Conservation (phyloP, 441 rosid genomes). For the Eruca vesicaria region DNA sequence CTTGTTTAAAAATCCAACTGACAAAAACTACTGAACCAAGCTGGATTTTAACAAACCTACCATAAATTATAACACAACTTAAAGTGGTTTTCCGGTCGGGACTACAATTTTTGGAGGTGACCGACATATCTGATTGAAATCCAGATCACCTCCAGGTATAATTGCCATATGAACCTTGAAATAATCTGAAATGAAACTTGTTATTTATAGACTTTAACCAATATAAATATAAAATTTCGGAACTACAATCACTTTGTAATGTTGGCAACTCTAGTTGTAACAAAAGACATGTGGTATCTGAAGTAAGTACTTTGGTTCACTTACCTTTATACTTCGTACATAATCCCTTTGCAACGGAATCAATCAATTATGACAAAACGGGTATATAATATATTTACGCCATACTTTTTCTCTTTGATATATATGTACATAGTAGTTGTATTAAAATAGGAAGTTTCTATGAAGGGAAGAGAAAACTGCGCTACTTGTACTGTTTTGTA, state of each 20-base stretch:
- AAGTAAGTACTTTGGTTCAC: constrained; percentile 28
- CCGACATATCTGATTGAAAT: background rate
- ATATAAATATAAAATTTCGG: too few relatives aligned
- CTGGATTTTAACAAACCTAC: background rate
- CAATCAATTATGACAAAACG: constrained; percentile 9
- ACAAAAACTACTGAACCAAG: background rate
- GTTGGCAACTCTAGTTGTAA: too few relatives aligned
- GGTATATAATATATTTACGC: constrained; percentile 4
- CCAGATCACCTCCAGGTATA: background rate
- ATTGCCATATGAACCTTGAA: background rate
- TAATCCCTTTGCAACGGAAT: constrained; percentile 19
- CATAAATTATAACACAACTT: background rate
- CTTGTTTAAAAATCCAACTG: background rate
- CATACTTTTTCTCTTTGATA: background rate
- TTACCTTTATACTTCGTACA: too few relatives aligned
- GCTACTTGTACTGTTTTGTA: constrained; percentile 5
- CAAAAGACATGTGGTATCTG: too few relatives aligned
- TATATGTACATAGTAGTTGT: background rate
- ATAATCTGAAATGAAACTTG: background rate
- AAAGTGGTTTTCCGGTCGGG: background rate
- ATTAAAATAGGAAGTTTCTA: background rate
- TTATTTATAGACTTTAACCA: too few relatives aligned
- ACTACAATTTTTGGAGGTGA: background rate
- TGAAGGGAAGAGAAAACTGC: constrained; percentile 18
- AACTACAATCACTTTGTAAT: too few relatives aligned